Evolutionary conservation across 371 early-diverging fungal genomes (phyloP), one percentile per base, ranked within the genome.

Genomic region (Mucor racemosus): DNA sequence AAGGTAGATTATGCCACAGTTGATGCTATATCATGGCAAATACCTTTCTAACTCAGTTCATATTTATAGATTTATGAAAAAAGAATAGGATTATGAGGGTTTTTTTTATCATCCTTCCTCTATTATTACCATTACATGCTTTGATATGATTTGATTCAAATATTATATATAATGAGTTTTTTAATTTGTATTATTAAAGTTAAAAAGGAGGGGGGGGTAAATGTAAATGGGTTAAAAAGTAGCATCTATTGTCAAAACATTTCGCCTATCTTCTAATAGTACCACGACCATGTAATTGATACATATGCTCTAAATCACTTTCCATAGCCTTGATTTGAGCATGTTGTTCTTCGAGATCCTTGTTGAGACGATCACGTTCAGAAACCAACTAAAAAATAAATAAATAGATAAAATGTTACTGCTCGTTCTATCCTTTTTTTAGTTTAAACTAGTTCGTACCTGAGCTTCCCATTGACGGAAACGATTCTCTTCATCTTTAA

Each of bases 381-480:
- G 91, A 90, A 80, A 98, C 95, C 46, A 99, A 87, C 77, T 80
- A 68, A 10, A 58, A n/a, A 44, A 26, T 2, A n/a, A 44, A 26
- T 2, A n/a, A 33, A 21, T 26, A 26, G 26, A 46, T 3, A n/a
- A 19, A 34, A 42, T 56, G 31, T 66, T 39, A 33, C 8, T 62
- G 34, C 42, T 21, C 33, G 15, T 15, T 34, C 4, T 10, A 5
- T 31, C 14, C 21, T 4, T 21, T 14, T 15, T 31, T 13, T 5
- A 26, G 5, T 11, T n/a, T 31, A 5, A 6, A 35, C 4, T 13
- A 65, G 9, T 35, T 38, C 38, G 41, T 66, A 72, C 73, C 91
- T 88, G 93, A 78, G 95, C 94, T 79, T 97, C 98, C 98, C 98
- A 97, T 72, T 94, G 90, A 69, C 97, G 89, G 90, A 97, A 97